Conservation (phyloP, 2,329 filamentous ascomycete genomes). For the Ophiocordyceps robertsii region DNA sequence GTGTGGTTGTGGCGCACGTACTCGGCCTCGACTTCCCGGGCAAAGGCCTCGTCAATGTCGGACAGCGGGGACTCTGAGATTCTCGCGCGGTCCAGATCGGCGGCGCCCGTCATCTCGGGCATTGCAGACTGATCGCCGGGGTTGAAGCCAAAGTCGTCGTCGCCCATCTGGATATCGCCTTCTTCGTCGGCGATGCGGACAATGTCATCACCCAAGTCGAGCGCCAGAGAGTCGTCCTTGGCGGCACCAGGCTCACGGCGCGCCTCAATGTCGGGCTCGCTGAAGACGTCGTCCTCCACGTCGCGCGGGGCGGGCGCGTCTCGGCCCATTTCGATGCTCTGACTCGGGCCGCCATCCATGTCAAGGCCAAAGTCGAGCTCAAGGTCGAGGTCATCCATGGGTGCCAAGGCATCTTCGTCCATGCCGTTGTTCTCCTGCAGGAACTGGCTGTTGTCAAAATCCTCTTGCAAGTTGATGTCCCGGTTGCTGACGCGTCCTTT, state of each 20-base stretch:
- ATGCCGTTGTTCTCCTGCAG: slow-evolving; percentile 51
- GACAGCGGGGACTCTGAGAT: slow-evolving; percentile 60
- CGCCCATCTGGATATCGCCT: slow-evolving; percentile 48
- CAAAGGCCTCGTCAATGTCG: slow-evolving; percentile 52
- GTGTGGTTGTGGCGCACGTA: slow-evolving; percentile 38
- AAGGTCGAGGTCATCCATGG: slow-evolving; percentile 55
- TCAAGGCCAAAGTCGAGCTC: slow-evolving; percentile 65
- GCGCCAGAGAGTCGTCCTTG: slow-evolving; percentile 38
- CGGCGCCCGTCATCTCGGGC: slow-evolving; percentile 31
- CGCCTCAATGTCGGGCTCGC: slow-evolving; percentile 46
- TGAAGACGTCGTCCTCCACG: slow-evolving; percentile 57
- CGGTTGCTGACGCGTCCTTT: slow-evolving; percentile 44
- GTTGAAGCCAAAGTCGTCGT: slow-evolving; percentile 52
- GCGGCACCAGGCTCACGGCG: slow-evolving; percentile 43
- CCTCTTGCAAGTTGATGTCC: slow-evolving; percentile 56
- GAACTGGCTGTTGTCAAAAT: slow-evolving; percentile 66
- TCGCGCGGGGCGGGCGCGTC: slow-evolving; percentile 58
- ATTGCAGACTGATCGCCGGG: slow-evolving; percentile 45
- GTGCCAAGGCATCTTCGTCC: slow-evolving; percentile 44
- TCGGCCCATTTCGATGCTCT: slow-evolving; percentile 80
- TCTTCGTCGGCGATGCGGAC: slow-evolving; percentile 51
- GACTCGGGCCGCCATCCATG: slow-evolving; percentile 51
- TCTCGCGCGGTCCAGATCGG: slow-evolving; percentile 39
- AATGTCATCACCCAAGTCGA: slow-evolving; percentile 39
- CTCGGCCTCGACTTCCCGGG: slow-evolving; percentile 45